These are phyloP conservation scores for Eucalyptus viminalis DNA, from an alignment of 345 rosid genomes.

Conservation along the genomic window DNA sequence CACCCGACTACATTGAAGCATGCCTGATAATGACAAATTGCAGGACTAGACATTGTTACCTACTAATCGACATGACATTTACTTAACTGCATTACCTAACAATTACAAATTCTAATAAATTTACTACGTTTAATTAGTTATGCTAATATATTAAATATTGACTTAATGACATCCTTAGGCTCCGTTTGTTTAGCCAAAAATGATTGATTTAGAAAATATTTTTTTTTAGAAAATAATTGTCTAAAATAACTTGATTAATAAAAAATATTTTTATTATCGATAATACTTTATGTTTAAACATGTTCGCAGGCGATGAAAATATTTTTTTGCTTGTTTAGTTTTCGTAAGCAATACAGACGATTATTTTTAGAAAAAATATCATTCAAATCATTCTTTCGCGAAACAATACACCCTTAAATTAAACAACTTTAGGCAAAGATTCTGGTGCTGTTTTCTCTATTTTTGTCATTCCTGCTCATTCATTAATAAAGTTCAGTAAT, in stretches of 20 bases:
- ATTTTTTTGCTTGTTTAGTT: too few species aligned
- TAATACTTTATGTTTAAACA: neutral
- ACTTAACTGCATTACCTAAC: neutral
- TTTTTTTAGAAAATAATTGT: too few species aligned
- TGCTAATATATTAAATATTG: neutral
- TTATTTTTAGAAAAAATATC: too few species aligned
- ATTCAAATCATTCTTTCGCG: too few species aligned
- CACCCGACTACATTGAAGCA: neutral
- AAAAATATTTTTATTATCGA: too few species aligned
- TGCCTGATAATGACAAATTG: neutral
- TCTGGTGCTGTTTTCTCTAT: neutral
- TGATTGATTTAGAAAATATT: too few species aligned
- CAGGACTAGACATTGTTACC: neutral
- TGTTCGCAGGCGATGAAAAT: too few species aligned
- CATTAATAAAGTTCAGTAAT: neutral
- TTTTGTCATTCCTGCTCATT: neutral
- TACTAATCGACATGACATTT: neutral
- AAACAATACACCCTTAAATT: neutral
- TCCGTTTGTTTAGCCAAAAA: neutral
- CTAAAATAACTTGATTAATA: too few species aligned
- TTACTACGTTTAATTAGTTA: too few species aligned
- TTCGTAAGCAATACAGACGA: fast-evolving
- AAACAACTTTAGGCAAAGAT: neutral
- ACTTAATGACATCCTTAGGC: too few species aligned
- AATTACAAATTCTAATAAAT: too few species aligned